Percentiles rank a stretch among this genome's conserved stretches.
Evolutionary conservation across 495 filamentous ascomycete species (phyloP).

Genomic region (Penicillium turbatum): DNA sequence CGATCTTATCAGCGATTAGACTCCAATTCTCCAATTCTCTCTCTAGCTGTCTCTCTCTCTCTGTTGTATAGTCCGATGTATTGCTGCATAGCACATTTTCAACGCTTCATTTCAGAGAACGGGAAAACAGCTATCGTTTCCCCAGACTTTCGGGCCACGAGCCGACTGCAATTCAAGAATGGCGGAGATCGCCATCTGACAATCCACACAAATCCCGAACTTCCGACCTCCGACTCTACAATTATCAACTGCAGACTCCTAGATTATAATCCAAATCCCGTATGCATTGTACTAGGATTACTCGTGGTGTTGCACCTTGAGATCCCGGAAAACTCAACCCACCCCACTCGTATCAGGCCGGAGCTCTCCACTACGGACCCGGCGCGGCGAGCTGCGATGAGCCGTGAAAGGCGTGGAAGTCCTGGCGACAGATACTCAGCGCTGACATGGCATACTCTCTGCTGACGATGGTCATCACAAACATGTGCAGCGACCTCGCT

Average conservation of each 20-base stretch:
- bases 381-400: slow-evolving; percentile 7
- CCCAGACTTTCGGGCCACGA: slow-evolving; percentile 15
- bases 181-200: slow-evolving; percentile 7
- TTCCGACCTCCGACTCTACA: slow-evolving; percentile 16
- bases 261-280: not conserved
- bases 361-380: slow-evolving; percentile 13
- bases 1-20: slow-evolving; percentile 30
- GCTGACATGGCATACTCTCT: not conserved
- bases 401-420: not conserved
- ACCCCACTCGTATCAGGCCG: not conserved
- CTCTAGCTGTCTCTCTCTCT: not conserved
- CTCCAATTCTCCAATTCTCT: not conserved
- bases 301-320: not conserved
- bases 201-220: slow-evolving; percentile 18
- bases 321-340: not conserved
- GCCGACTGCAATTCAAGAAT: not conserved
- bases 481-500: not conserved
- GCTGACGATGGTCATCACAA: not conserved
- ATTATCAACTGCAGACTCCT: not conserved
- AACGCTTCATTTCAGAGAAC: too few species aligned
- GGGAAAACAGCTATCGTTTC: not conserved
- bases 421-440: not conserved
- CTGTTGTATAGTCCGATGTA: too few species aligned
- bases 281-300: not conserved
- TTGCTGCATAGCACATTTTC: too few species aligned